Base-by-base conservation (phyloP, 2,329 filamentous ascomycete genomes). In the Monilinia vaccinii-corymbosi region DNA sequence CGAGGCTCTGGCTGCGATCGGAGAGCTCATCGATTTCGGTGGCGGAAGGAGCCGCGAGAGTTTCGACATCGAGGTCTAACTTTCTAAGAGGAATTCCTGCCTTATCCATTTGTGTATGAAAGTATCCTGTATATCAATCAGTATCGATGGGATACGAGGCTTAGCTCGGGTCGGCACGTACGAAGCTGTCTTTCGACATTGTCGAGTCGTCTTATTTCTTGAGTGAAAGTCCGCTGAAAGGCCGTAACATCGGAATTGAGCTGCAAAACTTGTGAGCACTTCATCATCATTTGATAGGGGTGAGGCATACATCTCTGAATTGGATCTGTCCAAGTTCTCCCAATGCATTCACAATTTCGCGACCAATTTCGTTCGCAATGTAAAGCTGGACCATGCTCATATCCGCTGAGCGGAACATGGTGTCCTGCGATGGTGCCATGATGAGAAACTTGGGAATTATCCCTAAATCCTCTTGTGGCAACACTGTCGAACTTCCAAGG, bases 311-410 rank as follows among this genome's bases (percentile, higher is more conserved):
- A 82, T 99, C 94, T 77, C 94, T 85, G 74, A 99, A 99, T 76
- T 97, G 92, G 75, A 97, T 92, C 71, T 94, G 83, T 61, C 94
- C 94, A 71, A 99, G 84, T 82, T 99, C 94, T 73, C 94, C 94
- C 66, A 99, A 81, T 60, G 93, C 93, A 73, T 92, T 96, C 65
- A 97, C 92, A 70, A 97, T 93, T 79, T 99, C 95, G 73, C 94
- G 86, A 70, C 94, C 93, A 69, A 99, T 97, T 81, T 99, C 94
- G 74, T 97, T 97, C 72, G 94, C 91, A 71, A 99, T 95, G 78
- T 97, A 99, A 72, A 99, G 88, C 86, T 99, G 94, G 72, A 96
- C 96, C 87, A 99, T 88, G 82, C 91, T 97, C 94, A 99, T 99
- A 77, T 97, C 90, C 89, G 91, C 90, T 74, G 94, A 99, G 83